Conservation (phyloP, 768 basidiomycete genomes). For the Calvatia gigantea region DNA sequence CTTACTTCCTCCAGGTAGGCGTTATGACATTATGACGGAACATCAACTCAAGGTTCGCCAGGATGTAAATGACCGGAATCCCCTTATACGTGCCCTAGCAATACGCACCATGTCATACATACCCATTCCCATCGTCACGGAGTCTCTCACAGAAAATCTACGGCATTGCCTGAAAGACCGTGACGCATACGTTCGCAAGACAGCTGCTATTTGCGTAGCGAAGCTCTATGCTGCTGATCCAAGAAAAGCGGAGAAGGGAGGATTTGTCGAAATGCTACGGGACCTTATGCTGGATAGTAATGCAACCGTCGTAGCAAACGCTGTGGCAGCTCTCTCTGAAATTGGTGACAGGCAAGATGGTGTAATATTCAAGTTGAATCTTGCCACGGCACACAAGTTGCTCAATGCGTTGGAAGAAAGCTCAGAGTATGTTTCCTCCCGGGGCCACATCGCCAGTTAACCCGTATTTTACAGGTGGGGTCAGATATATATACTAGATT, state of each 20-base stretch:
- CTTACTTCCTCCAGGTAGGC: conserved; percentile 81
- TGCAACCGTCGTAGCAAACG: conserved; percentile 96
- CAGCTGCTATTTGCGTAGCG: conserved; percentile 95
- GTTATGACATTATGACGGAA: conserved; percentile 2
- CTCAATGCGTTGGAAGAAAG: conserved; percentile 91
- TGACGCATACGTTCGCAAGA: conserved; percentile 98
- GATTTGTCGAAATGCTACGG: conserved; percentile 87
- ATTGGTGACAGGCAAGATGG: conserved; percentile 94
- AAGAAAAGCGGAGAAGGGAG: conserved; percentile 80
- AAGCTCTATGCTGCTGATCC: conserved; percentile 92
- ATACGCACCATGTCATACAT: conserved; percentile 99
- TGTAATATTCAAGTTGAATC: conserved; percentile 87
- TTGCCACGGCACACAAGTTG: conserved; percentile 84
- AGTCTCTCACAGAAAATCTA: conserved; percentile 83
- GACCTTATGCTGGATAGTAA: conserved; percentile 92
- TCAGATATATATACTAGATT: conserved; percentile 96
- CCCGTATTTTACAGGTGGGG: conserved; percentile 73
- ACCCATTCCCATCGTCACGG: conserved; percentile 84
- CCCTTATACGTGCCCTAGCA: conserved; percentile 93
- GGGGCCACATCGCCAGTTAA: conserved; percentile 11
- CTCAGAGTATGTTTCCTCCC: conserved; percentile 74
- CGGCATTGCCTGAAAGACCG: conserved; percentile 90
- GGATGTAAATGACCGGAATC: conserved; percentile 96
- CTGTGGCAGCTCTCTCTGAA: conserved; percentile 95
- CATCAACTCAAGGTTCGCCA: conserved; percentile 29